Evolutionary conservation across 306 rosid genomes (phyloP), one percentile per base, ranked within the genome.

Genomic region (Cucurbita moschata): DNA sequence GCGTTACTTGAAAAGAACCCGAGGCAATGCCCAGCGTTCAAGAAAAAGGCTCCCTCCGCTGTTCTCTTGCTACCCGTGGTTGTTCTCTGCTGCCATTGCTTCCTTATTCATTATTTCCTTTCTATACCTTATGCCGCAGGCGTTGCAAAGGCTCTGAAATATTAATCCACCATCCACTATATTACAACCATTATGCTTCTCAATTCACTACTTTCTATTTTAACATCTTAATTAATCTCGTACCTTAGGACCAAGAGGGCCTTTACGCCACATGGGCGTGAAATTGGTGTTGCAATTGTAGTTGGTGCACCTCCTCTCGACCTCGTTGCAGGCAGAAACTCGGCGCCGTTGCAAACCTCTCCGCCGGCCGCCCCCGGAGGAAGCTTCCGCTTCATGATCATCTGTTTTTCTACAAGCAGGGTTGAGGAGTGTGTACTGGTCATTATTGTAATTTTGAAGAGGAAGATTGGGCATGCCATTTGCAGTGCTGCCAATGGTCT

Each of bases 211-310:
- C 35, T 30, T 30, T 30, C 1, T 30, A 30, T 30, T 30, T 30
- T 30, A 30, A 2, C 35, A 30, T 30, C 35, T 30, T 19, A 52
- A 44, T n/a, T 7, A 55, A 7, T 9, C 2, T 1, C 5, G 15
- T 58, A 63, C 69, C 69, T 63, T 63, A 6, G 69, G 69, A 63
- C 69, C 69, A 8, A 63, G 69, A 38, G 69, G 69, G 8, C 69
- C 69, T 63, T 63, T 63, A 4, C 69, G 69, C 69, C 69, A 63
- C 69, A 63, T 63, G 49, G 69, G 69, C 9, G 69, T 63, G 0
- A 63, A 63, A 16, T 39, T 63, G 26, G 69, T 63, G 47, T 63
- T 63, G 69, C 69, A 63, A 39, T 63, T 63, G 69, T 63, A 63
- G 40, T 63, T 63, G 49, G 69, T 63, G 26, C 69, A 63, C 47